Conservation (phyloP, 768 basidiomycete species). For the Amanita rimosa region DNA sequence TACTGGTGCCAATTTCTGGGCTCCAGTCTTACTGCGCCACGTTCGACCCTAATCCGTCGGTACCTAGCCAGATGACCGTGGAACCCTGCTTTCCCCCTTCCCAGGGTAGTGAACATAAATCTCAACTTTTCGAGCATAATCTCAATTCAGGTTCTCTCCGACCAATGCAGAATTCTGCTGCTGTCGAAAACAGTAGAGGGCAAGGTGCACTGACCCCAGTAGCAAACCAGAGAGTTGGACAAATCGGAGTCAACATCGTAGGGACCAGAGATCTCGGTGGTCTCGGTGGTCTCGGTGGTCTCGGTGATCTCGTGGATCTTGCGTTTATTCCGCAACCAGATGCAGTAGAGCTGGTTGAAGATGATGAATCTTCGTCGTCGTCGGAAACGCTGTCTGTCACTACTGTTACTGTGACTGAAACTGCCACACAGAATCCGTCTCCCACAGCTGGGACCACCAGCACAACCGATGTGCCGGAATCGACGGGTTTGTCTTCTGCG, state of each 20-base stretch:
- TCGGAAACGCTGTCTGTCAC: not conserved
- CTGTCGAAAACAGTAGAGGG: constrained; percentile 16
- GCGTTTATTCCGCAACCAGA: not conserved
- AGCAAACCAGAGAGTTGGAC: not conserved
- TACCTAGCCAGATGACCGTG: constrained; percentile 39
- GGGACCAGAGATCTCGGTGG: not conserved
- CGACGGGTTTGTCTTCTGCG: not conserved
- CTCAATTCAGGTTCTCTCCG: constrained; percentile 31
- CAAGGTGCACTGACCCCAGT: not conserved
- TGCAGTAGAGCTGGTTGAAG: too few relatives aligned
- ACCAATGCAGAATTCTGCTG: constrained; percentile 39
- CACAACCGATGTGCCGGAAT: not conserved
- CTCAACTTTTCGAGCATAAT: constrained; percentile 54
- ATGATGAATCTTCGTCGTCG: not conserved
- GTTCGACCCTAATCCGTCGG: constrained; percentile 40
- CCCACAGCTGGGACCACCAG: not conserved
- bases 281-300: too few relatives aligned
- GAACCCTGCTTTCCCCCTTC: constrained; percentile 23
- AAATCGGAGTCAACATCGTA: not conserved
- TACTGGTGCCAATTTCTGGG: not conserved
- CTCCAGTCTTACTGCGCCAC: constrained; percentile 46
- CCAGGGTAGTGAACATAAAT: constrained; percentile 19
- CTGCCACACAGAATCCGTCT: not conserved
- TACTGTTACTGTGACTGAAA: constrained; percentile 4
- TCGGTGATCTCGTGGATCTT: not conserved